Base-by-base conservation (phyloP, 352 stramenopile species). In the Pythium coloratum region DNA sequence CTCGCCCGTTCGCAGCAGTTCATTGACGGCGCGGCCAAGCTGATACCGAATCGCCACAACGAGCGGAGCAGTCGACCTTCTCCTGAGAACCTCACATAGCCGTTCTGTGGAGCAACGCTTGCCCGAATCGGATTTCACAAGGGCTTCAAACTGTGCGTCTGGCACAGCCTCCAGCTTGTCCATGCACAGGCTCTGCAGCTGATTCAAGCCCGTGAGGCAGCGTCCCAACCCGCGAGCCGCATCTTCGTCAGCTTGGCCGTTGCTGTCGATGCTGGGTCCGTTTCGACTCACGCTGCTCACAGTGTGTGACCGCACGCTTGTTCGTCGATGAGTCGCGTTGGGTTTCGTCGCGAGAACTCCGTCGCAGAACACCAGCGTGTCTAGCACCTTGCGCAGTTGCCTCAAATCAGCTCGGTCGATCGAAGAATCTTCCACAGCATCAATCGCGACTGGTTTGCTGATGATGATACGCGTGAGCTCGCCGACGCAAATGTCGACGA, bases 11-110 rank as follows among this genome's bases (percentile, higher is more conserved):
- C 74, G 70, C 40, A 95, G 57, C 5, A 95, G 47, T 51, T 93
- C 86, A 57, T 95, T 89, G n/a, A 95, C 88, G 3, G 83, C 88
- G 8, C 84, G 85, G 5, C 80, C 80, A 24, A 94, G 70, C 32
- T 95, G 82, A 57, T 93, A 93, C n/a, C 86, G 80, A 26, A 95
- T 82, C 3, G 88, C 85, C 1, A 89, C 79, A 56, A 91, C 82
- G 4, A 95, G 66, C 8, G 88, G 85, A 0, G 78, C 80, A 44
- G 80, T 71, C 0, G 86, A 92, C 20, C 88, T 77, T 58, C 86
- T 65, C 16, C 68, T 73, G 36, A 94, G 50, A 28, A 95, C 76
- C n/a, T 77, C 76, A 28, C 82, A 89, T 9, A 95, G 65, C 13
- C 83, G 70, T 44, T 84, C 72, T 0, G 88, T 95, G 0, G 86